Base-by-base conservation (phyloP, 305 asterid genomes). In the Fraxinus paxiana region DNA sequence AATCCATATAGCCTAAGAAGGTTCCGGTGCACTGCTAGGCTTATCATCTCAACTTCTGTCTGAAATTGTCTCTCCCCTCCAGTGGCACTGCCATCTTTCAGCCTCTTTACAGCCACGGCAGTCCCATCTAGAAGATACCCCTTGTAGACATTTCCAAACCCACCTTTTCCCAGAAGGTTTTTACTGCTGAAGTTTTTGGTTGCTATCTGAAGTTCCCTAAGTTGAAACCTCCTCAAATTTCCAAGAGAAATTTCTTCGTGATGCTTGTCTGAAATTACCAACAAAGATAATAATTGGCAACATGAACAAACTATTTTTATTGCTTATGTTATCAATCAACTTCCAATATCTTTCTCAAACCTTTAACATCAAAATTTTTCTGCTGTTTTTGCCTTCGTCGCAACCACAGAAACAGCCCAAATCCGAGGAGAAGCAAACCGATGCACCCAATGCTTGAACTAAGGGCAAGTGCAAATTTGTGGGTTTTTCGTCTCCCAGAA, bases 1-100 rank as follows among this genome's bases (percentile, higher is more conserved):
- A 87, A 88, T 0, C 90, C 92, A 1, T 82, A 78, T 33, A 88
- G 77, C 70, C 86, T 82, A 72, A 88, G 90, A 79, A 88, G 90
- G 79, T 88, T 87, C 8, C 92, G 88, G 26, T 88, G 92, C 65
- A 88, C 92, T 4, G 90, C 92, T 51, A 88, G 80, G 80, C 92
- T 88, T 79, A 88, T 87, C 89, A 87, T 85, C 80, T 87, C 89
- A 13, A 88, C 85, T 81, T 88, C 92, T 59, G 90, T 88, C 82
- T 88, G 90, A 69, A 88, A 87, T 67, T 88, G 92, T 63, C 83
- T 83, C 77, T 88, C 89, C 5, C 92, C 92, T 2, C 90, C 90
- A 10, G 73, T 75, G 28, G 89, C 87, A 78, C 72, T 86, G 13
- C 92, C 90, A 79, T 88, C 92, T 70, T 88, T 84, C 8, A 88